These are phyloP conservation scores for Pythium biforme DNA, from an alignment of 352 stramenopile species.

Conservation along the genomic window DNA sequence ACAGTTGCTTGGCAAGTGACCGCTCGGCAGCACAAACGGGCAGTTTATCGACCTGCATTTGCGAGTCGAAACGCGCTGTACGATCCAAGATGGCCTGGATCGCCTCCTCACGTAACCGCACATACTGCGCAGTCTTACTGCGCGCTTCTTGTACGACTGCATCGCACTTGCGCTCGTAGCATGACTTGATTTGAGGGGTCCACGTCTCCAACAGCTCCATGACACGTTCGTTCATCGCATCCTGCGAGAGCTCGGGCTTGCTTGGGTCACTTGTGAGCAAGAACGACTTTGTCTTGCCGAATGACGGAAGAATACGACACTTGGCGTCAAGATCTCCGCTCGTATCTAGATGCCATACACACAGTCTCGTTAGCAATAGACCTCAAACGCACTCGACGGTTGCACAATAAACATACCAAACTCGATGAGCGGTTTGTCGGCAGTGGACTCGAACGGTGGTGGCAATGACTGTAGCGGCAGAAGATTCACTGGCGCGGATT, in stretches of 20 bases:
- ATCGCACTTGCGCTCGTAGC: slow-evolving; percentile 49
- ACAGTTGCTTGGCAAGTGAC: slow-evolving; percentile 19
- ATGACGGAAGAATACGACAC: slow-evolving; percentile 43
- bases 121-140: slow-evolving; percentile 27
- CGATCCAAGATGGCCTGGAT: slow-evolving; percentile 1
- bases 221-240: slow-evolving; percentile 50
- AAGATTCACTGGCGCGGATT: slow-evolving; percentile 14
- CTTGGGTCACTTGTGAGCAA: slow-evolving; percentile 22
- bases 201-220: slow-evolving; percentile 39
- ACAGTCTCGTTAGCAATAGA: background rate
- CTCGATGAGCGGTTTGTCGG: slow-evolving; percentile 18
- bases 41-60: slow-evolving; percentile 5
- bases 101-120: slow-evolving; percentile 15
- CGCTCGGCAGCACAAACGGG: slow-evolving; percentile 11
- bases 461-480: background rate
- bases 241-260: slow-evolving; percentile 27
- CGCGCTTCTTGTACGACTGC: slow-evolving; percentile 47
- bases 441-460: slow-evolving; percentile 19
- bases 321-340: slow-evolving; percentile 42
- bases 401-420: slow-evolving; percentile 16
- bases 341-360: slow-evolving; percentile 34
- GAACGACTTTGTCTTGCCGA: slow-evolving; percentile 43
- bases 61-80: background rate
- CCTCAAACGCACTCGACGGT: too few relatives aligned
- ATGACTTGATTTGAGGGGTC: slow-evolving; percentile 44